Conservation (phyloP, 495 filamentous ascomycete genomes). For the Penicillium coffeae region DNA sequence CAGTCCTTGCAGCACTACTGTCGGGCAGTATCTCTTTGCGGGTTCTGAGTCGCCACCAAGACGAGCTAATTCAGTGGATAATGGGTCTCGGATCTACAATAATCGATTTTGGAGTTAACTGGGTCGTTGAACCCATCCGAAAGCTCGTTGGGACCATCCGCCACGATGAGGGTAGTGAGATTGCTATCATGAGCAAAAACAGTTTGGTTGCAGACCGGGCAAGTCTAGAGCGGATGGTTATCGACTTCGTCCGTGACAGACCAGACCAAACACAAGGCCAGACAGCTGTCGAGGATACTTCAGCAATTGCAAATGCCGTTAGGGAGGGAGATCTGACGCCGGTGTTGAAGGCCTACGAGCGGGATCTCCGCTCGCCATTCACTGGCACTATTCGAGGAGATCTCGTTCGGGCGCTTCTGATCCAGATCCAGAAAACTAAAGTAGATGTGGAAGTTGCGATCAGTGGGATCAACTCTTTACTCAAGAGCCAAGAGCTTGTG, state of each 20-base stretch:
- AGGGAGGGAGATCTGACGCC: constrained; percentile 90
- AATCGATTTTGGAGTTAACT: constrained; percentile 90
- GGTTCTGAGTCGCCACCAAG: constrained; percentile 65
- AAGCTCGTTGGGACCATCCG: constrained; percentile 88
- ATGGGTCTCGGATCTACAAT: constrained; percentile 68
- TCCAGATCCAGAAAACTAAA: constrained; percentile 98
- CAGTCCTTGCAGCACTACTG: constrained; percentile 54
- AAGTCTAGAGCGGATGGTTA: constrained; percentile 94
- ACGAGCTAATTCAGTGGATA: constrained; percentile 73
- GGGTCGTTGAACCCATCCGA: constrained; percentile 79
- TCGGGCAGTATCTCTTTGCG: constrained; percentile 78
- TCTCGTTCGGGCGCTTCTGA: constrained; percentile 83
- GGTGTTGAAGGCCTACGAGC: constrained; percentile 84
- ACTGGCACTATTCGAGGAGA: constrained; percentile 76
- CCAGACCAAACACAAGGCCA: constrained; percentile 47
- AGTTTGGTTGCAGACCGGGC: constrained; percentile 84
- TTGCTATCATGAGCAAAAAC: constrained; percentile 90
- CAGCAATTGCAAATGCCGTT: constrained; percentile 69
- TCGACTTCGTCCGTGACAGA: constrained; percentile 85
- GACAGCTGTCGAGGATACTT: constrained; percentile 55
- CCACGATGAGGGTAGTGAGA: constrained; percentile 84
- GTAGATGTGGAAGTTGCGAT: constrained; percentile 96
- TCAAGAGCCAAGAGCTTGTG: constrained; percentile 94
- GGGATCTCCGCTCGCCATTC: constrained; percentile 75
- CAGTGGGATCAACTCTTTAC: constrained; percentile 83